Base-by-base conservation (phyloP, 192 early-diverging fungal species). In the Coemansia guatemalensis region DNA sequence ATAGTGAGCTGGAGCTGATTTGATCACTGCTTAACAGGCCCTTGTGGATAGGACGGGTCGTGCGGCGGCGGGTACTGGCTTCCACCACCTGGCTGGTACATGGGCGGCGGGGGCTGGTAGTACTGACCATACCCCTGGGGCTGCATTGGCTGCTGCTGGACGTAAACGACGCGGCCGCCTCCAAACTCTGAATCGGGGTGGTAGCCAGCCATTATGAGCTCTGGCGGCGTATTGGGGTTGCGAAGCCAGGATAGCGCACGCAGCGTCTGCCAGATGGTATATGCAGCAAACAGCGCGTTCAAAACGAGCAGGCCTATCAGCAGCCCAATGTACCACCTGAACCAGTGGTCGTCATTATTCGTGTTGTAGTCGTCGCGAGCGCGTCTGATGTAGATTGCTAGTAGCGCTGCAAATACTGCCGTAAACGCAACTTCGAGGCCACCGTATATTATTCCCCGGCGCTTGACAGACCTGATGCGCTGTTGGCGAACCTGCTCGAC, bases 271-370 rank as follows among this genome's bases (percentile, higher is more conserved):
- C 71, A 67, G 60, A 70, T 60, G 24, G 68, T 69, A 39, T 66
- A 79, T n/a, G 67, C 64, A 1, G 73, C 62, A 20, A 67, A 53
- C 48, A 79, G 56, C 47, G 63, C 51, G 56, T 79, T 68, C 17
- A 79, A 24, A n/a, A 67, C 71, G n/a, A 79, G 71, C 58, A 79
- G 61, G 14, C 64, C 76, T 47, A 79, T 72, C 12, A 79, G 71
- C 55, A 79, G 71, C 3, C 76, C 71, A 23, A 79, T 73, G 50
- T 79, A 79, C 76, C 76, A 79, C 21, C 41, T 58, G 64, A 73
- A 73, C 76, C 76, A 79, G 53, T 63, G 54, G 39, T 49, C 32
- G 60, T 52, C 53, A 48, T 67, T 69, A 1, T n/a, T 48, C 33
- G 58, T 33, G 33, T 54, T 26, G 60, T 54, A 33, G 22, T 64